These are phyloP conservation scores for Trichomonascaceae sp. DNA, from an alignment of 1,139 yeast genomes.

Conservation along the genomic window DNA sequence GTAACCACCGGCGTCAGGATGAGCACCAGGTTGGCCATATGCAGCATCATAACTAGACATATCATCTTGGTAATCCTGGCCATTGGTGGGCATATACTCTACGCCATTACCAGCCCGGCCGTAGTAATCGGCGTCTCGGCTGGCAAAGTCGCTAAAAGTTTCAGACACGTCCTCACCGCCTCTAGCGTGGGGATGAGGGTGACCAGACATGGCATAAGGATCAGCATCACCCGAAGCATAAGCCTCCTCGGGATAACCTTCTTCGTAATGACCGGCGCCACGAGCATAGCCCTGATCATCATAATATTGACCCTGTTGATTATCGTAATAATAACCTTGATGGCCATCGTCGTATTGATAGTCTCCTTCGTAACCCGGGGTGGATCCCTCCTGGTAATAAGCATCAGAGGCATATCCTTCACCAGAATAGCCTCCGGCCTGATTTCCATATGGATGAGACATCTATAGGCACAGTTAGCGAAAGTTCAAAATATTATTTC, in stretches of 20 bases:
- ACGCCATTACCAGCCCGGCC: slow-evolving; percentile 29
- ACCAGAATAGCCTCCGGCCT: slow-evolving; percentile 11
- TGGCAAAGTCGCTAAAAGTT: slow-evolving; percentile 40
- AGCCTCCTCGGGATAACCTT: slow-evolving; percentile 33
- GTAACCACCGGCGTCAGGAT: slow-evolving; percentile 6
- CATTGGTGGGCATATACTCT: slow-evolving; percentile 26
- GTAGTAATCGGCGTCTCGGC: slow-evolving; percentile 36
- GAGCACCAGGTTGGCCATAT: slow-evolving; percentile 4
- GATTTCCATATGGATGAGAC: slow-evolving; percentile 12
- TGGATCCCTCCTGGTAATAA: slow-evolving; percentile 22
- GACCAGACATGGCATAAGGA: slow-evolving; percentile 27
- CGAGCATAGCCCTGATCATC: slow-evolving; percentile 15
- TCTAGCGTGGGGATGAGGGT: slow-evolving; percentile 18
- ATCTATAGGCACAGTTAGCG: slow-evolving; percentile 7
- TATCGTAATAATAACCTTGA: slow-evolving; percentile 27
- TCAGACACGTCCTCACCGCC: slow-evolving; percentile 35
- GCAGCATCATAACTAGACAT: slow-evolving; percentile 20
- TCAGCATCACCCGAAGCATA: slow-evolving; percentile 31
- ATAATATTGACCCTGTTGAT: slow-evolving; percentile 27
- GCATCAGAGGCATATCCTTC: slow-evolving; percentile 20
- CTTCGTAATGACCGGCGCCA: slow-evolving; percentile 31
- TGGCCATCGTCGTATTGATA: slow-evolving; percentile 22
- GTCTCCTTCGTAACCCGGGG: slow-evolving; percentile 32
- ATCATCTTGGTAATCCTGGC: slow-evolving; percentile 31
- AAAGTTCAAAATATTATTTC: background rate